Evolutionary conservation across 2,329 filamentous ascomycete genomes (phyloP), one percentile per base, ranked within the genome.

Genomic region (Graphilbum fragrans): DNA sequence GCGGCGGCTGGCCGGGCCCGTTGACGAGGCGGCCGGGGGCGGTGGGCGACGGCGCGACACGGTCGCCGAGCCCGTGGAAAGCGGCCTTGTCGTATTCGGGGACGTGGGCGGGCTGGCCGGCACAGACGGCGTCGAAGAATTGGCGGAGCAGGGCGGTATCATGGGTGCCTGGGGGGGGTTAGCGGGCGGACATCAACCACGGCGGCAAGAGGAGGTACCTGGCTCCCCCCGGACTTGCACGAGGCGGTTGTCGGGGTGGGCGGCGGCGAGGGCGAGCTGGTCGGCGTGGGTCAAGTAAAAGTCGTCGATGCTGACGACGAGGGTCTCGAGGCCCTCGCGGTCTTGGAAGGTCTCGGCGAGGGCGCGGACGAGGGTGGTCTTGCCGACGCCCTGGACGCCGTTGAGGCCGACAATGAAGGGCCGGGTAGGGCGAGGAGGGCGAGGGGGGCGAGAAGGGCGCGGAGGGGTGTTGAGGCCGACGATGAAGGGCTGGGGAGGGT

Each of bases 361-460:
- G 5, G 73, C 69, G 31, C 70, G 70, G 31, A 88, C 87, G 53
- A 94, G 72, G 12, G 88, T 93, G 4, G 88, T 93, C 66, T 96
- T 95, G 50, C 90, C 90, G 31, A 85, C 82, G 46, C 90, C 90
- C 63, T 95, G 90, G 22, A 94, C 77, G 46, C 88, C 90, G 53
- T 93, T 94, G 53, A 96, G 72, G 37, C 87, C 90, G 47, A 95
- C 71, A 57, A 94, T 77, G 59, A 94, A 84, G 22, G 87, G 86
- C 18, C n/a, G n/a, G n/a, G n/a, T n/a, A n/a, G n/a, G n/a, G n/a
- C n/a, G n/a, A n/a, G n/a, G n/a, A n/a, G n/a, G n/a, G n/a, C n/a
- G n/a, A n/a, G n/a, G n/a, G n/a, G n/a, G n/a, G n/a, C n/a, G n/a
- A n/a, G n/a, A 12, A 11, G 18, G 18, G 23, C 29, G 32, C 18